These are phyloP conservation scores for Botrytis porri DNA, from an alignment of 2,329 filamentous ascomycete genomes.

Conservation along the genomic window DNA sequence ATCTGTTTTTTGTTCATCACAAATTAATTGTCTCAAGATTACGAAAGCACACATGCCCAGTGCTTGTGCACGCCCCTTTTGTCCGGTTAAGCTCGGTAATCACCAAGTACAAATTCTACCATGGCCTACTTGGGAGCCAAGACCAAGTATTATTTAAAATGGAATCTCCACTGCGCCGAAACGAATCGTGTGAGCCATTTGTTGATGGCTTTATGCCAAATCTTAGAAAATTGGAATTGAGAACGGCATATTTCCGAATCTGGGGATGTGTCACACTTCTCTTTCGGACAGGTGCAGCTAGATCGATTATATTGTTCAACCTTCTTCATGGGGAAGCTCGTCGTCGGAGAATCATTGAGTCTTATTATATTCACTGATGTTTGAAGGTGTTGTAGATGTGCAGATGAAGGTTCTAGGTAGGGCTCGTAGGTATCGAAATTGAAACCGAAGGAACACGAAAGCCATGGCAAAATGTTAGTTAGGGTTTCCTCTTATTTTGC, in stretches of 20 bases:
- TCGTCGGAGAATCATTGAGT: neutral
- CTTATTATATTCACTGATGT: neutral
- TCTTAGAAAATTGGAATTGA: neutral
- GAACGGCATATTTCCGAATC: neutral
- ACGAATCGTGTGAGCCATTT: constrained; percentile 12
- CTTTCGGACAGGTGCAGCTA: neutral
- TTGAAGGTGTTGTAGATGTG: neutral
- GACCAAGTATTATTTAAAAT: neutral
- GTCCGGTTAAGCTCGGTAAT: constrained; percentile 9
- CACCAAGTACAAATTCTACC: neutral
- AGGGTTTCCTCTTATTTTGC: neutral
- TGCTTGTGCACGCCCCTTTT: neutral
- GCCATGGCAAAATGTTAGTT: neutral
- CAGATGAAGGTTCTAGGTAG: neutral
- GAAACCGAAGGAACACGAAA: neutral
- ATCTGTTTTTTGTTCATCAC: neutral
- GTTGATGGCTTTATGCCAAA: neutral
- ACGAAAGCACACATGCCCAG: neutral
- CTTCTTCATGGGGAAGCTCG: neutral
- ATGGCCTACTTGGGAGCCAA: neutral
- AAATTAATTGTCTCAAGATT: neutral
- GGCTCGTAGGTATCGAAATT: neutral
- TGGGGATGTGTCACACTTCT: neutral
- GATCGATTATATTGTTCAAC: neutral
- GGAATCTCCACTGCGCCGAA: neutral